Conservation (phyloP, 2,329 filamentous ascomycete genomes). For the Raffaelea albimanens region DNA sequence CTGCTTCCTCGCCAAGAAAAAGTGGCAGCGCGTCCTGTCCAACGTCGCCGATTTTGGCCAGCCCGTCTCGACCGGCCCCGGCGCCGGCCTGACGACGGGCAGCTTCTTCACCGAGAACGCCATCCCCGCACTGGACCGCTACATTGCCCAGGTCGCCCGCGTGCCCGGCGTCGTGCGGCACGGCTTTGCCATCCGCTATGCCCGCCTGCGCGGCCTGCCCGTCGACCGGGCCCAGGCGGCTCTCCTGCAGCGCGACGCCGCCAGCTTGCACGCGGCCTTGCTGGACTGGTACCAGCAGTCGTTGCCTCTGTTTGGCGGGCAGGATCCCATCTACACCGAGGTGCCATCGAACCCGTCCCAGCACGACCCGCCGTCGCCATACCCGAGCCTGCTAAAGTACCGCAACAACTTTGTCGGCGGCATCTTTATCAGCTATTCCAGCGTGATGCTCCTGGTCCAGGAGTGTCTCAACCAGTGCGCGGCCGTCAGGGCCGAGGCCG, state of each 20-base stretch:
- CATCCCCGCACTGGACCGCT: slow-evolving; percentile 21
- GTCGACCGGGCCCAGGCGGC: slow-evolving; percentile 19
- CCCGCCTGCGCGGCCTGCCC: slow-evolving; percentile 18
- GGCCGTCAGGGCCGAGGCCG: slow-evolving; percentile 4
- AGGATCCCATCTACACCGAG: neutral
- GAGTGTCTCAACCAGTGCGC: slow-evolving; percentile 25
- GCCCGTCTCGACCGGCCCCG: neutral
- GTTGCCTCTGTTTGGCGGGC: slow-evolving; percentile 3
- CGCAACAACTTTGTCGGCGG: slow-evolving; percentile 23
- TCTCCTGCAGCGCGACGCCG: slow-evolving; percentile 19
- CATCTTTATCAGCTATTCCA: slow-evolving; percentile 27
- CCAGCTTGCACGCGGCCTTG: slow-evolving; percentile 20
- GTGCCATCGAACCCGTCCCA: slow-evolving; percentile 17
- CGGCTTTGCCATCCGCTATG: slow-evolving; percentile 22
- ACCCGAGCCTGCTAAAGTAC: slow-evolving; percentile 22
- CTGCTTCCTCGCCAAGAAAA: slow-evolving; percentile 26
- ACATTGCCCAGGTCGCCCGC: slow-evolving; percentile 24
- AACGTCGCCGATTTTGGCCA: neutral
- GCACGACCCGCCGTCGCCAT: slow-evolving; percentile 21
- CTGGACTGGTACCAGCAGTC: slow-evolving; percentile 21
- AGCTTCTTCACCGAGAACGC: neutral
- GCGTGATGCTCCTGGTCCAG: slow-evolving; percentile 29
- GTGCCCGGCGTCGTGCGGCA: slow-evolving; percentile 23
- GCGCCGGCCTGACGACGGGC: slow-evolving; percentile 4
- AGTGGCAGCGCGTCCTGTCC: slow-evolving; percentile 25